Conservation (phyloP, 2,329 filamentous ascomycete genomes). For the Botrytis deweyae region DNA sequence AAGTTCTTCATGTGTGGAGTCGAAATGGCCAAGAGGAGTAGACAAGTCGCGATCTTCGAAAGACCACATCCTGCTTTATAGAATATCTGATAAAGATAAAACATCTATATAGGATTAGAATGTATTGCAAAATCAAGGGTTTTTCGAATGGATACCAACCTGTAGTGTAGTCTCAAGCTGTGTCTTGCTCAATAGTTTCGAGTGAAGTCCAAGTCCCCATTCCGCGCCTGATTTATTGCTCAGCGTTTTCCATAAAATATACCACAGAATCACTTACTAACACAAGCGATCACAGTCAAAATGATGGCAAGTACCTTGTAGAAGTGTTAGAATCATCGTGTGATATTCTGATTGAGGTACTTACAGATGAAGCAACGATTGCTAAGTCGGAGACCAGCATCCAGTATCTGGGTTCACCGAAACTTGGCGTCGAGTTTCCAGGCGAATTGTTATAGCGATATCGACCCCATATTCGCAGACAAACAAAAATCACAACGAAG, state of each 20-base stretch:
- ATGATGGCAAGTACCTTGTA: slow-evolving; percentile 2
- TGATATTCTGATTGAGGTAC: neutral
- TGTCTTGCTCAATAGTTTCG: neutral
- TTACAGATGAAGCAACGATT: slow-evolving; percentile 23
- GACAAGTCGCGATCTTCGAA: slow-evolving; percentile 25
- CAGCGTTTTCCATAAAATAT: neutral
- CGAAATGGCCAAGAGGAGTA: slow-evolving; percentile 26
- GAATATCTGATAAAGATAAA: slow-evolving; percentile 27
- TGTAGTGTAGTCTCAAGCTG: slow-evolving; percentile 1
- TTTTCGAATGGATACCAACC: neutral
- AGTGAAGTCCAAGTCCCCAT: slow-evolving; percentile 17
- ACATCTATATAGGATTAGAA: slow-evolving; percentile 25
- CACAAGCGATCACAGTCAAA: slow-evolving; percentile 12
- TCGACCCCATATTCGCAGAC: slow-evolving; percentile 24
- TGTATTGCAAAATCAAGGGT: neutral
- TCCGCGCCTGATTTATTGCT: neutral
- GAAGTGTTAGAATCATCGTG: neutral
- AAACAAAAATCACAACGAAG: slow-evolving; percentile 23
- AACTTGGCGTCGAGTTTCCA: slow-evolving; percentile 1
- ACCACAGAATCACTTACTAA: slow-evolving; percentile 1
- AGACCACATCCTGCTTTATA: slow-evolving; percentile 25
- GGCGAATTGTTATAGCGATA: slow-evolving; percentile 18
- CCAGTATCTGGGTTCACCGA: slow-evolving; percentile 22
- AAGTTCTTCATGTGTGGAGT: slow-evolving; percentile 24
- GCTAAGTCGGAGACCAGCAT: slow-evolving; percentile 22